A percentile compares a stretch with the other conserved stretches of the same genome.
phyloP scores from a whole-genome alignment of 2,329 filamentous ascomycete species.

The Colletotrichum euphorbiae region DNA sequence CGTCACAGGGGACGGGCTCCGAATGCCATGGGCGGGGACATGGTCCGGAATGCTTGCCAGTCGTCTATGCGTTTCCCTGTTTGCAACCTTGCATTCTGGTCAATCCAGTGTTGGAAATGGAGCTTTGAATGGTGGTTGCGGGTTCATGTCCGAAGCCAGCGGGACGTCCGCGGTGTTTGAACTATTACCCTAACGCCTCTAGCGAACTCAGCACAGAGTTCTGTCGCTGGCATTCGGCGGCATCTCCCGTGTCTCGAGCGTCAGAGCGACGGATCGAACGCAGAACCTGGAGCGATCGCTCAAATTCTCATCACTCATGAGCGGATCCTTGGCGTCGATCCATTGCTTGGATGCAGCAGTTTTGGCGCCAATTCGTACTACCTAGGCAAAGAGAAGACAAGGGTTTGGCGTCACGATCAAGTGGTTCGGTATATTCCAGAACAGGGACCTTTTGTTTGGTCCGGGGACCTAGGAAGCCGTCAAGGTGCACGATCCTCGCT shows the following conservation, averaged over 20 bases:
- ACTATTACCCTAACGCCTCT: neutral
- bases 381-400: neutral
- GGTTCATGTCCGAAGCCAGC: constrained; percentile 2
- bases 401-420: neutral
- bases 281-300: neutral
- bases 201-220: neutral
- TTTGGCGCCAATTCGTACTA: constrained; percentile 8
- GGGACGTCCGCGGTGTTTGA: neutral
- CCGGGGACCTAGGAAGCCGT: neutral
- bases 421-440: neutral
- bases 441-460: constrained; percentile 2
- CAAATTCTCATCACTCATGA: neutral
- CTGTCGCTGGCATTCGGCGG: constrained; percentile 7
- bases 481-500: constrained; percentile 7
- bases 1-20: constrained; percentile 25
- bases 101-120: neutral
- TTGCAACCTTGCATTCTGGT: neutral
- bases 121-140: neutral
- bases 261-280: neutral
- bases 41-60: neutral
- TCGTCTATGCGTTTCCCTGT: neutral
- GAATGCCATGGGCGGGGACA: constrained; percentile 12
- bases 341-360: constrained; percentile 11
- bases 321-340: constrained; percentile 37
- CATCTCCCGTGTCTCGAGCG: constrained; percentile 7